Percentiles rank a stretch among this genome's conserved stretches.
These are phyloP conservation scores for Penicillium crustosum DNA, from an alignment of 2,329 filamentous ascomycete genomes.

Conservation along the genomic window DNA sequence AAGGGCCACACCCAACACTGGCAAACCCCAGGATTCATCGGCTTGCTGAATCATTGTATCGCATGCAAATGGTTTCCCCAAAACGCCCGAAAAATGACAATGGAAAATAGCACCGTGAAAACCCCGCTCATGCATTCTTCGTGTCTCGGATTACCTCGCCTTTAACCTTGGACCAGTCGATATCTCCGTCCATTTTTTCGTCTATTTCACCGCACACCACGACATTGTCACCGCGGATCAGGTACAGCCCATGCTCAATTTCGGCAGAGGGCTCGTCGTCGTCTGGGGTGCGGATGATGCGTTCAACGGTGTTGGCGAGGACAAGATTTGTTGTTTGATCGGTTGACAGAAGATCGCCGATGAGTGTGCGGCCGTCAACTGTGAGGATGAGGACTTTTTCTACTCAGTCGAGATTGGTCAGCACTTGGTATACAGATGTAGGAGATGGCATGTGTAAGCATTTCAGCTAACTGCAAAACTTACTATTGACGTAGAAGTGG, in stretches of 20 bases:
- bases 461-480: slow-evolving; percentile 21
- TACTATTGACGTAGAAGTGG: slow-evolving; percentile 55
- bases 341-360: slow-evolving; percentile 79
- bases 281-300: slow-evolving; percentile 82
- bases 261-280: slow-evolving; percentile 78
- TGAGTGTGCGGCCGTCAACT: slow-evolving; percentile 81
- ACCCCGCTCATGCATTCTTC: slow-evolving; percentile 63
- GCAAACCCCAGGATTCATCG: slow-evolving; percentile 3
- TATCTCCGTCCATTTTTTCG: slow-evolving; percentile 81
- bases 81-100: slow-evolving; percentile 7
- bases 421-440: neutral
- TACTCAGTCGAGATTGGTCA: slow-evolving; percentile 40
- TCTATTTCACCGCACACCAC: slow-evolving; percentile 87
- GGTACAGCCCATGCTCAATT: slow-evolving; percentile 81
- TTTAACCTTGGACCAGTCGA: slow-evolving; percentile 89
- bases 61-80: slow-evolving; percentile 11
- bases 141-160: slow-evolving; percentile 80
- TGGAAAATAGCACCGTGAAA: slow-evolving; percentile 6
- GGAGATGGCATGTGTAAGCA: neutral
- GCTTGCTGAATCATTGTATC: slow-evolving; percentile 9
- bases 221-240: slow-evolving; percentile 93
- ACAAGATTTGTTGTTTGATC: slow-evolving; percentile 94
- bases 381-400: slow-evolving; percentile 92
- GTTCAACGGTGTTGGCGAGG: slow-evolving; percentile 77
- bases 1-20: neutral